Evolutionary conservation across 78 protist species (phyloP).

Genomic region (Cavenderia fasciculata): DNA sequence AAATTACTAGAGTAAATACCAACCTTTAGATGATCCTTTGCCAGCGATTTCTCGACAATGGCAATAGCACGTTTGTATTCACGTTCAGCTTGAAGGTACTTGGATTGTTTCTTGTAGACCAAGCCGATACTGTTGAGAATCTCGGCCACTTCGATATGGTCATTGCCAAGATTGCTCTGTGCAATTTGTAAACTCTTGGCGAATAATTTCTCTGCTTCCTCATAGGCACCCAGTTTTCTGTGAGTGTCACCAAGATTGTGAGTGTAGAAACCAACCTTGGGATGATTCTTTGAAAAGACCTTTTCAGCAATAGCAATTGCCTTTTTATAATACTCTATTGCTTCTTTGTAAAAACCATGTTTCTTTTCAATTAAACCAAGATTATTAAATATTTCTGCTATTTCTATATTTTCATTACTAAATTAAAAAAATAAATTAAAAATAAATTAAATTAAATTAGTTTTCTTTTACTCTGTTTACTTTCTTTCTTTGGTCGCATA

Average conservation of each 20-base stretch:
- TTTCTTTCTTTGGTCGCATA: too few relatives aligned
- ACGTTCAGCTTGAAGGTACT: constrained; percentile 51
- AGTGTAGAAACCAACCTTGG: constrained; percentile 46
- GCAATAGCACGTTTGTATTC: constrained; percentile 60
- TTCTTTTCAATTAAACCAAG: constrained; percentile 59
- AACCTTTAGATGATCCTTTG: constrained; percentile 44
- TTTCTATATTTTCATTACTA: constrained; percentile 13
- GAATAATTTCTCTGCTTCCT: constrained; percentile 9
- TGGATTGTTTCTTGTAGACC: constrained; percentile 62
- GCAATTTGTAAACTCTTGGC: constrained; percentile 22
- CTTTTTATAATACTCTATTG: constrained; percentile 40
- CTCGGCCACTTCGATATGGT: constrained; percentile 69
- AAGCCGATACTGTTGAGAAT: constrained; percentile 41
- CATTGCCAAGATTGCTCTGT: constrained; percentile 56
- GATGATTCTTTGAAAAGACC: constrained; percentile 15
- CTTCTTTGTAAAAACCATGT: constrained; percentile 42
- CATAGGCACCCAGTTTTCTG: constrained; percentile 63
- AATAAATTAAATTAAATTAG: too few relatives aligned
- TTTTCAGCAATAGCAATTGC: constrained; percentile 40
- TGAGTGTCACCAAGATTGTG: constrained; percentile 58
- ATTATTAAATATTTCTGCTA: constrained; percentile 61
- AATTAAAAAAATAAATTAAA: too few relatives aligned
- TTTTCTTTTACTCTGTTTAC: too few relatives aligned
- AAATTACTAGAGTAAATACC: constrained; percentile 40
- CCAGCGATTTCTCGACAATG: constrained; percentile 30